These are phyloP conservation scores for Septoria petroselini DNA, from an alignment of 2,329 filamentous ascomycete species.

Conservation along the genomic window DNA sequence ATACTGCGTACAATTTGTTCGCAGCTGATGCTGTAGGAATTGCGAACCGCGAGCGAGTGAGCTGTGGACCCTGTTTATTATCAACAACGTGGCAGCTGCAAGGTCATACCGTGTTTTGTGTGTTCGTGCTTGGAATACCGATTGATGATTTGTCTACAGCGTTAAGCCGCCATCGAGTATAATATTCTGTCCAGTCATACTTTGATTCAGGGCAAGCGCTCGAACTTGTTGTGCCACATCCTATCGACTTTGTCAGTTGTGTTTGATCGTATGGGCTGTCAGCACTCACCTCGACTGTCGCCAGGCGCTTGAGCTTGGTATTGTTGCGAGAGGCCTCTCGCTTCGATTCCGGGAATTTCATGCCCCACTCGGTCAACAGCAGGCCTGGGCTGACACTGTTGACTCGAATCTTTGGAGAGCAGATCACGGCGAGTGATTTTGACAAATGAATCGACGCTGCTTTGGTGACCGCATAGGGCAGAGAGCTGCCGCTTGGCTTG, in stretches of 20 bases:
- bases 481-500: constrained; percentile 59
- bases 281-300: constrained; percentile 49
- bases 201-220: constrained; percentile 49
- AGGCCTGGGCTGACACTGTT: constrained; percentile 58
- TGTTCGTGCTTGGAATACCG: not conserved
- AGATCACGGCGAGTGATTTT: constrained; percentile 54
- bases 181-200: constrained; percentile 53
- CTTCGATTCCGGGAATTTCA: constrained; percentile 48
- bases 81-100: not conserved
- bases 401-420: constrained; percentile 56
- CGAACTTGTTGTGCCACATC: constrained; percentile 56
- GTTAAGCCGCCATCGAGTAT: constrained; percentile 46
- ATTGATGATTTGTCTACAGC: constrained; percentile 14
- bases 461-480: constrained; percentile 44
- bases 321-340: constrained; percentile 43
- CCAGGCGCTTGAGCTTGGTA: constrained; percentile 51
- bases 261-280: not conserved
- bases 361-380: constrained; percentile 46
- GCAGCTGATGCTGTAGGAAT: not conserved
- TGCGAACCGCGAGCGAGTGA: not conserved
- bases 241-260: constrained; percentile 28
- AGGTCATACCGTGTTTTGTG: not conserved
- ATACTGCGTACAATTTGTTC: no score
- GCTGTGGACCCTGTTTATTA: not conserved
- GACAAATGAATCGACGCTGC: constrained; percentile 52